These are phyloP conservation scores for Tolypocladium inflatum DNA, from an alignment of 2,329 filamentous ascomycete species.

Conservation along the genomic window DNA sequence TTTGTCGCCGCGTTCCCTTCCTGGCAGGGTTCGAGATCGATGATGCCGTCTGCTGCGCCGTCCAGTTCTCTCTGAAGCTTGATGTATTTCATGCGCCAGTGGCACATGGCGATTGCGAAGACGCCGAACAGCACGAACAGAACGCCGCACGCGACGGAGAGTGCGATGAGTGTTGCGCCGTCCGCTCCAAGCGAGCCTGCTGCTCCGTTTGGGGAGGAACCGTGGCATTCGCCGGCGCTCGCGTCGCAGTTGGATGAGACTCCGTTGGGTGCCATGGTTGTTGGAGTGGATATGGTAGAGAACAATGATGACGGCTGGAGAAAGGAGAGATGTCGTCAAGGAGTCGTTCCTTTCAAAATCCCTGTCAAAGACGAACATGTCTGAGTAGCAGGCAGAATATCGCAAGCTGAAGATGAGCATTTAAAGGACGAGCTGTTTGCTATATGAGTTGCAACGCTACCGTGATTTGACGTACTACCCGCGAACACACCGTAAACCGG, in stretches of 20 bases:
- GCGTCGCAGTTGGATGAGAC: background rate
- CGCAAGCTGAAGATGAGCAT: background rate
- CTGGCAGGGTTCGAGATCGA: background rate
- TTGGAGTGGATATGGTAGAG: background rate
- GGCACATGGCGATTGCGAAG: constrained; percentile 1
- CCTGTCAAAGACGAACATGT: background rate
- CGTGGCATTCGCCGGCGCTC: too few relatives aligned
- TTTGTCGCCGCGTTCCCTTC: background rate
- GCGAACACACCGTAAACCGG: background rate
- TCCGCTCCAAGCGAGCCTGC: background rate
- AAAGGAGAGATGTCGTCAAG: background rate
- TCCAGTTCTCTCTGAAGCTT: background rate
- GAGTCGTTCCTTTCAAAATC: background rate
- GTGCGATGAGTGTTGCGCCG: background rate
- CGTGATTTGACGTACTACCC: background rate
- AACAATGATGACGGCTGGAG: too few relatives aligned
- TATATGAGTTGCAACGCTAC: background rate
- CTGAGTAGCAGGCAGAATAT: background rate
- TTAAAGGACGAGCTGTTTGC: background rate
- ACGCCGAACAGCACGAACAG: background rate
- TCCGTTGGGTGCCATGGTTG: background rate
- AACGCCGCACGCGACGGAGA: constrained; percentile 1
- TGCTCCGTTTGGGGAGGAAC: background rate
- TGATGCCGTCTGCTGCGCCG: background rate
- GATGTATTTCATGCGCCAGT: constrained; percentile 1